Evolutionary conservation across 306 rosid species (phyloP).

Genomic region (Purshia tridentata): DNA sequence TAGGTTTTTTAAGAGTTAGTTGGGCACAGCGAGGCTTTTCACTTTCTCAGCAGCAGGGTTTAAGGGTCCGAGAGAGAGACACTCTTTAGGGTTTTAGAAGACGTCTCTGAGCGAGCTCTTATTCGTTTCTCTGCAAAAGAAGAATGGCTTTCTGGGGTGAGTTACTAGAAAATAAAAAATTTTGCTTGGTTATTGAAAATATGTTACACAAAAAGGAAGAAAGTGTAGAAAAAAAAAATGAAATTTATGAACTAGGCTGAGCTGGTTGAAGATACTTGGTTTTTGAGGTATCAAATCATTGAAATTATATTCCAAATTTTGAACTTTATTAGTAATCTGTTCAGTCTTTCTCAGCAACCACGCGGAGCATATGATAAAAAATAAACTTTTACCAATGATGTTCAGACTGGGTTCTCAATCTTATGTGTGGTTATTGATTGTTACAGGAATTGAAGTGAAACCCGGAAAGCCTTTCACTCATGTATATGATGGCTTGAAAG

Average conservation of each 20-base stretch:
- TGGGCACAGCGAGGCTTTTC: neutral
- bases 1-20: no score
- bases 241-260: neutral
- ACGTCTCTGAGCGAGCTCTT: neutral
- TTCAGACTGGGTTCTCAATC: constrained; percentile 10
- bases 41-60: constrained; percentile 5
- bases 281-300: neutral
- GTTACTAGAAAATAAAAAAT: neutral
- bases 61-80: neutral
- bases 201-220: neutral
- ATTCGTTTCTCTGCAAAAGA: neutral
- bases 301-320: neutral
- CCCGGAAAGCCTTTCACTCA: constrained; percentile 77
- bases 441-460: constrained; percentile 75
- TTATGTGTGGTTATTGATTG: neutral
- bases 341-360: neutral
- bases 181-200: neutral
- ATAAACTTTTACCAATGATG: neutral
- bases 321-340: neutral
- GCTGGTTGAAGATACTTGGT: neutral
- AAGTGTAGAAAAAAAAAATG: neutral
- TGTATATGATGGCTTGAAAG: constrained; percentile 44
- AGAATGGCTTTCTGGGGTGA: constrained; percentile 91
- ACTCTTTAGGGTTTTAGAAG: neutral
- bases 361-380: no score